A percentile compares a stretch with the other conserved stretches of the same genome.
Conservation (phyloP, 2,329 filamentous ascomycete genomes). For the Onygenales sp. region DNA sequence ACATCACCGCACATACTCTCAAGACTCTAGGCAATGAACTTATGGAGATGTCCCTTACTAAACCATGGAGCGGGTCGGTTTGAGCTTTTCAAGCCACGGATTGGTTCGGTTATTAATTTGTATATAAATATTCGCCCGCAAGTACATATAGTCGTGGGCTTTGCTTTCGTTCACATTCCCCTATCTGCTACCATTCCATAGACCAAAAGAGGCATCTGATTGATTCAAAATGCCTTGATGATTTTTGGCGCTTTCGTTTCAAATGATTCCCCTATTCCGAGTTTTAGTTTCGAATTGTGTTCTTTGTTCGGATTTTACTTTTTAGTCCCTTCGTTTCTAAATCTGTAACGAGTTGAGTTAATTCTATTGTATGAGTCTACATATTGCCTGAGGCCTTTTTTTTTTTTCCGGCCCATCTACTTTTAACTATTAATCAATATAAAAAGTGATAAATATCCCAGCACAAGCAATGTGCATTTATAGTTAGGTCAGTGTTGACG, state of each 20-base stretch:
- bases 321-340: neutral
- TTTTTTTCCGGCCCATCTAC: too few relatives aligned
- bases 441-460: neutral
- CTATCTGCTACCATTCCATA: neutral
- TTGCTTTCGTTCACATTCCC: neutral
- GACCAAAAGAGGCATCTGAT: neutral
- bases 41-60: too few relatives aligned
- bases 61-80: too few relatives aligned
- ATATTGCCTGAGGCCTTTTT: too few relatives aligned
- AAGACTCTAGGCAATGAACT: constrained; percentile 4
- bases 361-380: neutral
- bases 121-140: neutral
- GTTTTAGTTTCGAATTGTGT: neutral
- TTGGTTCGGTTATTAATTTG: neutral
- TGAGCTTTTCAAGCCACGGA: neutral
- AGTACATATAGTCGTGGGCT: neutral
- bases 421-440: neutral
- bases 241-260: neutral
- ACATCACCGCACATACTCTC: constrained; percentile 5
- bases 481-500: neutral
- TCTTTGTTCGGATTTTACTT: neutral
- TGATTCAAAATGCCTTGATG: neutral
- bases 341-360: neutral
- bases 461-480: neutral
- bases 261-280: neutral